Percentiles rank a stretch among this genome's conserved stretches.
Conservation (phyloP, 768 basidiomycete species). For the Tylopilus felleus region DNA sequence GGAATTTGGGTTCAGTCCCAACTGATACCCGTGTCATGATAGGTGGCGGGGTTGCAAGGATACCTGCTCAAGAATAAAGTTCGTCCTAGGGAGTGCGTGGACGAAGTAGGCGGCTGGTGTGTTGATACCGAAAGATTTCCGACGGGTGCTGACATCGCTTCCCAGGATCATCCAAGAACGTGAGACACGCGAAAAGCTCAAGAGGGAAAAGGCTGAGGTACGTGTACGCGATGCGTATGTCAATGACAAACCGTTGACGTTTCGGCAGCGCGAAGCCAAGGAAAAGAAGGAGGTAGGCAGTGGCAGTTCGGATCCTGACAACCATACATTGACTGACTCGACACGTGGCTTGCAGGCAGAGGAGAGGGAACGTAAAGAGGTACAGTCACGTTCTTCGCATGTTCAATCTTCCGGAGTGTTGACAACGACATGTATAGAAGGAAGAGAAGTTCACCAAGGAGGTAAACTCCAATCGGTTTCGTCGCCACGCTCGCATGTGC, state of each 20-base stretch:
- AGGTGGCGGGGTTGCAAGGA: slow-evolving; percentile 84
- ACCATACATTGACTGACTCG: neutral
- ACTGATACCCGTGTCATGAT: slow-evolving; percentile 2
- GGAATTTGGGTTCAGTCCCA: neutral
- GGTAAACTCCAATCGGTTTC: slow-evolving; percentile 34
- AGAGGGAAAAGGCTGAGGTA: slow-evolving; percentile 72
- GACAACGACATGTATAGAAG: slow-evolving; percentile 30
- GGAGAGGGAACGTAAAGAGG: slow-evolving; percentile 63
- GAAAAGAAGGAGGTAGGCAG: slow-evolving; percentile 64
- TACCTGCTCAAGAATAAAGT: slow-evolving; percentile 89
- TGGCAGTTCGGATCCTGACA: slow-evolving; percentile 1
- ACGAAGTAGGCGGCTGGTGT: slow-evolving; percentile 73
- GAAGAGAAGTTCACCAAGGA: slow-evolving; percentile 57
- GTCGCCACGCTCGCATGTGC: slow-evolving; percentile 8
- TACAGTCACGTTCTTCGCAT: slow-evolving; percentile 18
- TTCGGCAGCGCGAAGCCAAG: slow-evolving; percentile 68
- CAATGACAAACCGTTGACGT: slow-evolving; percentile 3
- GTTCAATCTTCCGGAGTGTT: slow-evolving; percentile 2
- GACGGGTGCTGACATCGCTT: slow-evolving; percentile 2
- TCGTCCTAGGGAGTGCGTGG: slow-evolving; percentile 81
- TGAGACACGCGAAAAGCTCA: slow-evolving; percentile 78
- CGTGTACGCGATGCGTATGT: slow-evolving; percentile 1
- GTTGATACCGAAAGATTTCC: slow-evolving; percentile 15
- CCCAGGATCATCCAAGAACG: slow-evolving; percentile 67
- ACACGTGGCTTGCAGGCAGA: slow-evolving; percentile 41